Evolutionary conservation across 2,329 filamentous ascomycete genomes (phyloP), one percentile per base, ranked within the genome.

Genomic region (Verticillium dahliae): DNA sequence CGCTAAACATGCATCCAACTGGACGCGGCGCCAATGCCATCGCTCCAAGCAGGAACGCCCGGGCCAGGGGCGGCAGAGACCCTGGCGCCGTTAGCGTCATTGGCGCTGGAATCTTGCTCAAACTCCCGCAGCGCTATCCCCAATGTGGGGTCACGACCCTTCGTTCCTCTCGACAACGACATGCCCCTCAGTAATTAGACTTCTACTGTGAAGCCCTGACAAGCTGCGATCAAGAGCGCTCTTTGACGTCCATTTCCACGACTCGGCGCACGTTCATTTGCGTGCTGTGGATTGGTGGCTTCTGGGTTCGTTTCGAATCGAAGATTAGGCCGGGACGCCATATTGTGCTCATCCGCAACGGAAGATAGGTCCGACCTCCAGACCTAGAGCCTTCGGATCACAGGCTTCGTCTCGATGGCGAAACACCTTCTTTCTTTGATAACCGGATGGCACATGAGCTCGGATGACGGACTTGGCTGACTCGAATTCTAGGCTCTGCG

Each of bases 51-150:
- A 37, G 22, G 27, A 52, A 52, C 45, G 45, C 0, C 45, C 45
- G 7, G 18, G 15, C 57, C 61, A 9, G 62, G 60, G 41, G 56
- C 34, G 57, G 60, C 18, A 60, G 62, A 60, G 60, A 45, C 39
- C 54, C 15, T 59, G 60, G 62, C 59, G 54, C 52, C 59, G 64
- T 60, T 62, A 64, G 62, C 59, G 62, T 52, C 45, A 10, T 52
- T 52, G 45, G 45, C 59, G 62, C 62, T 63, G 62, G 62, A 62
- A 65, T 65, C 64, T 65, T 65, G 64, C 64, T 65, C 64, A 65
- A 65, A 64, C 64, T 63, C 64, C 57, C 64, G 62, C 64, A 59
- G n/a, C 57, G 58, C 58, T 59, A 54, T 54, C 15, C 58, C 58
- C 33, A 33, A 34, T 34, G 33, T 35, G 54, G 27, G 31, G 27